A percentile compares a stretch with the other conserved stretches of the same genome.
These are phyloP conservation scores for Kluyveromyces starmeri DNA, from an alignment of 805 yeast species.

Conservation along the genomic window DNA sequence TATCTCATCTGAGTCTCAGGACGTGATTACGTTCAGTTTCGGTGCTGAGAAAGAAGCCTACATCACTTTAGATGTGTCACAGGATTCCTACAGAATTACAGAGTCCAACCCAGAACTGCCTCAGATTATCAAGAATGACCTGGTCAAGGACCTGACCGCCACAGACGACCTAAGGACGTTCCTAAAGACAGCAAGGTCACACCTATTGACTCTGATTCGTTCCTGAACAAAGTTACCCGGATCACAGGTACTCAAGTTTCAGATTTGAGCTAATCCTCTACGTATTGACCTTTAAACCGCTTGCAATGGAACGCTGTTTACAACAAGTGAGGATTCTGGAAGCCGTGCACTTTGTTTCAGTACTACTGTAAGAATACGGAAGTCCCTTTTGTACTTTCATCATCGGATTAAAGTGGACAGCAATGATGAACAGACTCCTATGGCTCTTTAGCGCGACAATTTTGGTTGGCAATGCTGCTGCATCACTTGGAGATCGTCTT, in stretches of 20 bases:
- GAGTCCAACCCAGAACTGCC: slow-evolving; percentile 34
- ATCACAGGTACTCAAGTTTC: no score
- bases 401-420: no score
- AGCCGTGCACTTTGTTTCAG: no score
- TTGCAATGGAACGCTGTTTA: no score
- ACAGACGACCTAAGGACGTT: slow-evolving; percentile 14
- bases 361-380: no score
- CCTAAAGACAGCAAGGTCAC: slow-evolving; percentile 14
- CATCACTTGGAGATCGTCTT: slow-evolving; percentile 56
- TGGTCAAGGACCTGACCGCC: slow-evolving; percentile 11
- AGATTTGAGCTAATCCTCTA: no score
- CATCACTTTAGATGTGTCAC: slow-evolving; percentile 39
- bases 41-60: slow-evolving; percentile 29
- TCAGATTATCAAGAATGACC: slow-evolving; percentile 8
- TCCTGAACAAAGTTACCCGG: no score
- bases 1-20: slow-evolving; percentile 42
- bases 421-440: no score
- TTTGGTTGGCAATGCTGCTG: slow-evolving; percentile 13
- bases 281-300: no score
- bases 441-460: no score
- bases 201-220: slow-evolving; percentile 8
- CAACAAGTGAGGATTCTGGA: no score
- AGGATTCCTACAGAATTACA: slow-evolving; percentile 32
- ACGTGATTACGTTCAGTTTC: slow-evolving; percentile 41
- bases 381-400: no score